phyloP scores from a whole-genome alignment of 345 rosid genomes.

The Draba incana region DNA sequence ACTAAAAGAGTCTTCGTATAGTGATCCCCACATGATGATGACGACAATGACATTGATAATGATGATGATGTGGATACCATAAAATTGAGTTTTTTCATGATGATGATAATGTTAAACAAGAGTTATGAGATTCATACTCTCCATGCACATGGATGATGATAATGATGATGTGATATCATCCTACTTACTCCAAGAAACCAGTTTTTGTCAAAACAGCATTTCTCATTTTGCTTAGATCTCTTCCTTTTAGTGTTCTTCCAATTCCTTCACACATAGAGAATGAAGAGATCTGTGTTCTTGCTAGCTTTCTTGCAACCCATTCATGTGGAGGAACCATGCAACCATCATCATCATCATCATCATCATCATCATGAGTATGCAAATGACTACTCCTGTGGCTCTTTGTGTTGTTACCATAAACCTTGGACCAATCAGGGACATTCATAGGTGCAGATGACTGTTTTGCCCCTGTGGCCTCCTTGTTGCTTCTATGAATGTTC shows the following conservation, averaged over 20 bases:
- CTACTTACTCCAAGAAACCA: conserved; percentile 75
- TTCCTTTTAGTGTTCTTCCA: conserved; percentile 96
- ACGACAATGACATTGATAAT: conserved; percentile 48
- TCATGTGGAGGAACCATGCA: conserved; percentile 90
- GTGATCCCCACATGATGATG: conserved; percentile 51
- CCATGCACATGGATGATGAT: conserved; percentile 37
- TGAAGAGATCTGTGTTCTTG: conserved; percentile 79
- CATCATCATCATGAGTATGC: conserved; percentile 36
- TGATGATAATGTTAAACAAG: conserved; percentile 38
- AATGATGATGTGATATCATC: conserved; percentile 18
- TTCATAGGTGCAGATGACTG: conserved; percentile 82
- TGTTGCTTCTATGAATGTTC: conserved; percentile 35
- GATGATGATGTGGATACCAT: conserved; percentile 45
- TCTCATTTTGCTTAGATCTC: conserved; percentile 94
- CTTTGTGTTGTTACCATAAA: conserved; percentile 57
- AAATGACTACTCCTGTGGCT: conserved; percentile 28
- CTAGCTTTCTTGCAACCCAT: conserved; percentile 86
- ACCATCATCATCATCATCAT: conserved; percentile 47
- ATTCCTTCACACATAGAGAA: conserved; percentile 89
- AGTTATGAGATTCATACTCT: conserved; percentile 21
- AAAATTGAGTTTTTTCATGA: conserved; percentile 34
- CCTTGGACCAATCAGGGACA: conserved; percentile 94
- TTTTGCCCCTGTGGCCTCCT: conserved; percentile 38
- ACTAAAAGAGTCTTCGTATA: conserved; percentile 34
- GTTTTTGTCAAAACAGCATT: conserved; percentile 86